phyloP scores from a whole-genome alignment of 75 land plant genomes.

The Selaginella tamariscina region DNA sequence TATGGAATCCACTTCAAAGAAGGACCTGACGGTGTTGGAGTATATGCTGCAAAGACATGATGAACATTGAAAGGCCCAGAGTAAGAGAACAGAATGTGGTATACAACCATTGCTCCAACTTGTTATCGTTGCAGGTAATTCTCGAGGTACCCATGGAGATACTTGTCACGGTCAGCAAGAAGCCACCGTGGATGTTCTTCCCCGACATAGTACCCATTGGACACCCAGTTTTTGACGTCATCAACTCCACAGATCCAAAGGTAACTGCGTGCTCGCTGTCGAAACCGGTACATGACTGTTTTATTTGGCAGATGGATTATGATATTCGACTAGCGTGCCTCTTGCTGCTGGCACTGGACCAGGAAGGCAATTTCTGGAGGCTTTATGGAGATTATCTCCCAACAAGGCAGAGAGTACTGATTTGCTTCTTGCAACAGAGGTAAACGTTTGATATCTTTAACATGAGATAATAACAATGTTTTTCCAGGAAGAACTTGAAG shows the following conservation, averaged over 20 bases:
- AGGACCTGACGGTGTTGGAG: conserved; percentile 82
- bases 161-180: conserved; percentile 75
- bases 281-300: not conserved
- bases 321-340: conserved; percentile 88
- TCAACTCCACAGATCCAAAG: conserved; percentile 5
- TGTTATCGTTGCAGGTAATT: conserved; percentile 41
- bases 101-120: not conserved
- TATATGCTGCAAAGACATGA: conserved; percentile 59
- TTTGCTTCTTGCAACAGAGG: conserved; percentile 83
- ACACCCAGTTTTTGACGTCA: conserved; percentile 9
- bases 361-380: conserved; percentile 82
- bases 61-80: conserved; percentile 47
- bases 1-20: conserved; percentile 82
- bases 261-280: not conserved
- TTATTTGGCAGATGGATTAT: conserved; percentile 69
- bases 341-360: conserved; percentile 71
- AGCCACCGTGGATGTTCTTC: conserved; percentile 48
- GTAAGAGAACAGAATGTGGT: no score
- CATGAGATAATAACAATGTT: not conserved
- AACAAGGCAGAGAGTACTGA: conserved; percentile 63
- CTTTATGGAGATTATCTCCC: conserved; percentile 91
- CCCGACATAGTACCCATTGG: conserved; percentile 8
- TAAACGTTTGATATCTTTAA: conserved; percentile 14
- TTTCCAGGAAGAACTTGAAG: conserved; percentile 69
- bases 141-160: conserved; percentile 91